These are phyloP conservation scores for Sordariomycetes sp. DNA, from an alignment of 2,329 filamentous ascomycete species.

Conservation along the genomic window DNA sequence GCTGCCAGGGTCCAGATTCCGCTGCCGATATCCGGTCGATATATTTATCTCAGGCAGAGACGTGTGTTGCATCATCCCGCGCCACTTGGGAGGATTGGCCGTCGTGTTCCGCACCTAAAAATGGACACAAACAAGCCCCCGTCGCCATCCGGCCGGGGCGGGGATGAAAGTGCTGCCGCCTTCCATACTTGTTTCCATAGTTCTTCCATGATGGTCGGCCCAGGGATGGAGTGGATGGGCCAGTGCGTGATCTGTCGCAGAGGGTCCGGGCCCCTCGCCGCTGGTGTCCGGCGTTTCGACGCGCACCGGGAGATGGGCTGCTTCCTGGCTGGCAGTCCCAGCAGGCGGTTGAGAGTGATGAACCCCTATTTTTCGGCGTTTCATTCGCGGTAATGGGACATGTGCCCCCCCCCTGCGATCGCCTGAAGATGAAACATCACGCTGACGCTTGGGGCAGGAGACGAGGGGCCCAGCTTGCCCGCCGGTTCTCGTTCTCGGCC, in stretches of 20 bases:
- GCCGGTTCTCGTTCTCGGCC: background rate
- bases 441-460: background rate
- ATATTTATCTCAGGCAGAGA: background rate
- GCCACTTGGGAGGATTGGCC: background rate
- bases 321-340: background rate
- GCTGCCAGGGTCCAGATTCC: background rate
- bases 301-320: background rate
- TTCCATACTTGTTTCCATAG: background rate
- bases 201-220: background rate
- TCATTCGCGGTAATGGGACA: background rate
- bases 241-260: conserved; percentile 3
- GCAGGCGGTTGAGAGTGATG: background rate
- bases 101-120: background rate
- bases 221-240: background rate
- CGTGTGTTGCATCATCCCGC: background rate
- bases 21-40: background rate
- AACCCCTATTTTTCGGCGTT: background rate
- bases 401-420: background rate
- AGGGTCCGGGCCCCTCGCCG: background rate
- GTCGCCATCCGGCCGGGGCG: background rate
- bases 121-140: background rate
- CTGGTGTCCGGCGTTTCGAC: background rate
- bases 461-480: background rate
- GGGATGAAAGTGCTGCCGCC: background rate
- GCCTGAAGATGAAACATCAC: background rate